Percentiles rank a stretch among this genome's conserved stretches.
phyloP scores from a whole-genome alignment of 192 early-diverging fungal genomes.

The Backusella parvicylindrica region DNA sequence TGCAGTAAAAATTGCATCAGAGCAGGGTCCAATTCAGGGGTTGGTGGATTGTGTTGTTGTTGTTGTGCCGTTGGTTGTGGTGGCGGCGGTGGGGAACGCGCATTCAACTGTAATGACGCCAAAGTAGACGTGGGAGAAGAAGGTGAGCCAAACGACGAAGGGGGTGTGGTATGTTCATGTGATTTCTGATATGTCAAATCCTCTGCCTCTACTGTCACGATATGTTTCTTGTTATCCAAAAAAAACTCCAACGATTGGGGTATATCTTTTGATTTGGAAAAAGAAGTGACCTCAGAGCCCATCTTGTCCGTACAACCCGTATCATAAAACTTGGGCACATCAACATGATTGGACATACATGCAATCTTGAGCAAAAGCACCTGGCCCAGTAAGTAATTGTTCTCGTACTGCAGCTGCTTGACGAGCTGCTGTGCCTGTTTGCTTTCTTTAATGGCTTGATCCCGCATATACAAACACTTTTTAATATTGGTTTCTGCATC shows the following conservation, averaged over 20 bases:
- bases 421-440: not conserved
- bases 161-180: not conserved
- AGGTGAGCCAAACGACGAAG: not conserved
- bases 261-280: not conserved
- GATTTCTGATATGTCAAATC: not conserved
- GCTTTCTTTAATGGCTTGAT: constrained; percentile 21
- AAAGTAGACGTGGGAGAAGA: not conserved
- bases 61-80: not conserved
- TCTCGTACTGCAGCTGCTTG: not conserved
- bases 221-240: not conserved
- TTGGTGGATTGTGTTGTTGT: not conserved
- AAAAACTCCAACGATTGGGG: not conserved
- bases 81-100: not conserved
- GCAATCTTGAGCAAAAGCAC: not conserved
- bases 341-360: not conserved
- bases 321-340: constrained; percentile 21
- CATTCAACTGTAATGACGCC: not conserved
- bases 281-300: not conserved
- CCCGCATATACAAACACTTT: constrained; percentile 56
- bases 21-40: not conserved
- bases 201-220: not conserved
- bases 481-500: constrained; percentile 71
- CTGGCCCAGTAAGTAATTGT: not conserved
- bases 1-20: not conserved
- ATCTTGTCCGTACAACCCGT: constrained; percentile 3